A percentile compares a stretch with the other conserved stretches of the same genome.
Conservation (phyloP, 2,329 filamentous ascomycete genomes). For the Claviceps africana region DNA sequence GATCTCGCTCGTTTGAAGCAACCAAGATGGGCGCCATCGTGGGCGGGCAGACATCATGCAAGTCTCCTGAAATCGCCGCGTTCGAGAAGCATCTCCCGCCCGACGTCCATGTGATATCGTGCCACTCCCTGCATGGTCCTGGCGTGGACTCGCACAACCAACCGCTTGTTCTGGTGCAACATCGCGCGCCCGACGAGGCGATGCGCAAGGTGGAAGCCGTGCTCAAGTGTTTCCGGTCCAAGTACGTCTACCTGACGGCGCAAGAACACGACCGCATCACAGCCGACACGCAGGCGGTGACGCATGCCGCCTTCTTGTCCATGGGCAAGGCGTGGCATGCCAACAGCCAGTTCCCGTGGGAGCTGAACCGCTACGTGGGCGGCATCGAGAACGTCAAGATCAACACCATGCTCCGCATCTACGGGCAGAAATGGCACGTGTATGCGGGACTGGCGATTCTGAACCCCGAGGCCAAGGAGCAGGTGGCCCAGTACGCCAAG, state of each 20-base stretch:
- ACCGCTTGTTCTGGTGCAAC: slow-evolving; percentile 84
- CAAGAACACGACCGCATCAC: slow-evolving; percentile 91
- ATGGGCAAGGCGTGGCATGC: slow-evolving; percentile 98
- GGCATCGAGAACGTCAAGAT: slow-evolving; percentile 99
- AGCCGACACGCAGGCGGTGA: slow-evolving; percentile 94
- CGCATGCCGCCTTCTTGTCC: slow-evolving; percentile 87
- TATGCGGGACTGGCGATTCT: slow-evolving; percentile 95
- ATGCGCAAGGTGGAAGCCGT: slow-evolving; percentile 69
- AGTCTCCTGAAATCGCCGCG: slow-evolving; percentile 86
- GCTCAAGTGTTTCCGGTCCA: slow-evolving; percentile 70
- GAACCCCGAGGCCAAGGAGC: slow-evolving; percentile 80
- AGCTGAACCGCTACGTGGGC: slow-evolving; percentile 85
- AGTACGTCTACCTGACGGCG: slow-evolving; percentile 76
- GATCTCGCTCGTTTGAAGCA: slow-evolving; percentile 36
- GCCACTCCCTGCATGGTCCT: slow-evolving; percentile 91
- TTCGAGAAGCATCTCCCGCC: slow-evolving; percentile 78
- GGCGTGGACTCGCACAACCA: slow-evolving; percentile 79
- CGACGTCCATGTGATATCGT: slow-evolving; percentile 88
- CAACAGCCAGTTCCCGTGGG: slow-evolving; percentile 93
- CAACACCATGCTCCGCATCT: slow-evolving; percentile 94
- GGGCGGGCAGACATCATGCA: slow-evolving; percentile 95
- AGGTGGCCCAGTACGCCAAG: slow-evolving; percentile 87
- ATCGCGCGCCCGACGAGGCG: slow-evolving; percentile 66
- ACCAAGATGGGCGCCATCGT: slow-evolving; percentile 93
- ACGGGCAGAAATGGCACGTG: slow-evolving; percentile 98